These are phyloP conservation scores for Cercospora zeina DNA, from an alignment of 2,329 filamentous ascomycete species.

Conservation along the genomic window DNA sequence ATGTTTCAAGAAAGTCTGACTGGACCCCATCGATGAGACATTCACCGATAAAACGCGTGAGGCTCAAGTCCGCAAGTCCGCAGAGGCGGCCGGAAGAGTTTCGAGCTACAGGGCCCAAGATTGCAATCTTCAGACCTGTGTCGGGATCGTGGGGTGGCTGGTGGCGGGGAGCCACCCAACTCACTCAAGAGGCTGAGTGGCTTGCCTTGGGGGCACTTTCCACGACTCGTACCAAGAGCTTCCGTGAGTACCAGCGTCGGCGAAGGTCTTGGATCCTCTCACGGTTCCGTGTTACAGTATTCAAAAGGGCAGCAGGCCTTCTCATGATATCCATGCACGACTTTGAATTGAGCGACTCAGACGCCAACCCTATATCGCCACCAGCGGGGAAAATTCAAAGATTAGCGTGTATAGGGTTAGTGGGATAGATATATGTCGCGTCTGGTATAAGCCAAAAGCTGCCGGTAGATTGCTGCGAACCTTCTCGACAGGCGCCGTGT, in stretches of 20 bases:
- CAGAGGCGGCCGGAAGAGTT: neutral
- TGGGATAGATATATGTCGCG: slow-evolving; percentile 1
- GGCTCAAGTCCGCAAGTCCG: neutral
- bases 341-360: neutral
- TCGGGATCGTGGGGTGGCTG: neutral
- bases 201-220: neutral
- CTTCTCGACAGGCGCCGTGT: neutral
- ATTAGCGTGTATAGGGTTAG: neutral
- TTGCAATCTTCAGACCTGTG: neutral
- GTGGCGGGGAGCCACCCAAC: neutral
- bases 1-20: neutral
- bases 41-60: neutral
- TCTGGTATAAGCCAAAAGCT: neutral
- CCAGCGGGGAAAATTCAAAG: neutral
- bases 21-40: neutral
- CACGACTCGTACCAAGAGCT: neutral
- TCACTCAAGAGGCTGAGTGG: neutral
- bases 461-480: slow-evolving; percentile 11
- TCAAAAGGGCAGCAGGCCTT: neutral
- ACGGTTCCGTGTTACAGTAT: neutral
- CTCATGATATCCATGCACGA: neutral
- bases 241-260: neutral
- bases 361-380: neutral
- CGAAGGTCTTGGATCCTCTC: neutral
- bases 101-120: neutral